phyloP scores from a whole-genome alignment of 23 red algal species.

The Chondrus crispus region DNA sequence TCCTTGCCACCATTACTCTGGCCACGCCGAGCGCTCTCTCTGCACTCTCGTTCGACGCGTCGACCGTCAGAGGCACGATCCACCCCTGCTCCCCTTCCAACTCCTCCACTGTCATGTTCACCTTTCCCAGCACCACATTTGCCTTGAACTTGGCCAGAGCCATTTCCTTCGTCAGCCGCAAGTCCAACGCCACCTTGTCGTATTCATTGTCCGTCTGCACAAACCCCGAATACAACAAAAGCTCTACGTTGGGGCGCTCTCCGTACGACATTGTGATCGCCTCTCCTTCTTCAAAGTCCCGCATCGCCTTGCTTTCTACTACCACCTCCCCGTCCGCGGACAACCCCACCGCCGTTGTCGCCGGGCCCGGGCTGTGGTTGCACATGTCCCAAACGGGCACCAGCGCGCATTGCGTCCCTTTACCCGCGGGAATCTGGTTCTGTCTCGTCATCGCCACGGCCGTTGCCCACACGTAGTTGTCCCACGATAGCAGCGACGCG shows the following conservation, averaged over 20 bases:
- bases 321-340: not conserved
- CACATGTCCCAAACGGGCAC: conserved; percentile 81
- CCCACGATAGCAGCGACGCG: not conserved
- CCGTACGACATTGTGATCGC: conserved; percentile 74
- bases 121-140: not conserved
- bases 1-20: not conserved
- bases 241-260: conserved; percentile 36
- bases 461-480: conserved; percentile 58
- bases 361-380: conserved; percentile 51
- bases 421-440: conserved; percentile 38
- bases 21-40: not conserved
- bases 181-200: no score
- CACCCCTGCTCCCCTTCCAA: not conserved
- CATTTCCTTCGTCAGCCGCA: not conserved
- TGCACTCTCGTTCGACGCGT: not conserved
- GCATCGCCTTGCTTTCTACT: conserved; percentile 70
- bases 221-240: conserved; percentile 69
- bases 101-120: not conserved
- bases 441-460: conserved; percentile 75
- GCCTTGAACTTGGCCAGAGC: not conserved
- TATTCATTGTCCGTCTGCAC: conserved; percentile 34
- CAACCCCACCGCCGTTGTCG: conserved; percentile 42
- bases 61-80: not conserved
- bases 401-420: conserved; percentile 16
- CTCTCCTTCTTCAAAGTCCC: conserved; percentile 34